phyloP scores from a whole-genome alignment of 345 rosid genomes.

The Brassica rapa region DNA sequence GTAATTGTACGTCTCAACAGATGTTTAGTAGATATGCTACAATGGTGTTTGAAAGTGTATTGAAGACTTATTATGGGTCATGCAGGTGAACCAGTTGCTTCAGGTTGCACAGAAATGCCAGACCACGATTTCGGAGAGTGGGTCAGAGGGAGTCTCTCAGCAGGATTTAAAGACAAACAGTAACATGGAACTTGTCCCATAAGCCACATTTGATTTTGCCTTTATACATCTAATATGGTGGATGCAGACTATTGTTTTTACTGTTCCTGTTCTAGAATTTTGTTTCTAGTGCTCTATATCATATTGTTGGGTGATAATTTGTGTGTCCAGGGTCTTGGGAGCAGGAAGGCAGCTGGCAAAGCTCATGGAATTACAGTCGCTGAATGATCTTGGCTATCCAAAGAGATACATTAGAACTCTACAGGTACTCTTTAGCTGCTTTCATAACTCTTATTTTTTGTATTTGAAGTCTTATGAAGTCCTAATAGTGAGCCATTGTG shows the following conservation, averaged over 20 bases:
- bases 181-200: conserved; percentile 63
- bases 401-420: conserved; percentile 88
- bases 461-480: not conserved
- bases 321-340: conserved; percentile 61
- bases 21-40: not conserved
- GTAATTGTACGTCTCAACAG: not conserved
- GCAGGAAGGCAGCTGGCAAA: conserved; percentile 88
- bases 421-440: conserved; percentile 59
- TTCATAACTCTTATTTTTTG: conserved; percentile 2
- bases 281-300: not conserved
- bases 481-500: not conserved
- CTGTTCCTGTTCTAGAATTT: not conserved
- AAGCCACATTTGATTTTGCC: not conserved
- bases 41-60: conserved; percentile 2
- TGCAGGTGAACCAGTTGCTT: conserved; percentile 86
- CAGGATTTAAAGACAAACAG: conserved; percentile 84
- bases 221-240: not conserved
- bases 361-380: conserved; percentile 71
- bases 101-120: conserved; percentile 94
- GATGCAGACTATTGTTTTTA: not conserved
- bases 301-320: conserved; percentile 12
- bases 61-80: not conserved
- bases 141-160: conserved; percentile 78
- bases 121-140: conserved; percentile 83
- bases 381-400: conserved; percentile 85